Conservation (phyloP, 176 grass and related monocot species). For the Oropetium thomaeum region DNA sequence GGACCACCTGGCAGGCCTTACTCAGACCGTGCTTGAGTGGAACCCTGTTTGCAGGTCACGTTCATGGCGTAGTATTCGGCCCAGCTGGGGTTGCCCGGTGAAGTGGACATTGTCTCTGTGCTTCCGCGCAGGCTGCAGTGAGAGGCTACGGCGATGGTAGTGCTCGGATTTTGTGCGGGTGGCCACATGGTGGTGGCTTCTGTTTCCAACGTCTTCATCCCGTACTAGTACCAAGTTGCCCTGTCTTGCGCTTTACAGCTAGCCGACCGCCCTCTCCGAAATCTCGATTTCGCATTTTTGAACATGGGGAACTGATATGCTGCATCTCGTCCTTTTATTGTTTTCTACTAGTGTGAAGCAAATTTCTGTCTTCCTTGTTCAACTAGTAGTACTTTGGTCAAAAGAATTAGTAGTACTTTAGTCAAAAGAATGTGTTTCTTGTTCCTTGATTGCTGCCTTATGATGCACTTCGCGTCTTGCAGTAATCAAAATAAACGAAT, state of each 20-base stretch:
- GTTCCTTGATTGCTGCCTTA: constrained; percentile 9
- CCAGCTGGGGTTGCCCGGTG: not conserved
- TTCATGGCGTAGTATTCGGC: not conserved
- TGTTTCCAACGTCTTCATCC: constrained; percentile 29
- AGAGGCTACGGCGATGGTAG: not conserved
- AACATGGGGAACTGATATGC: not conserved
- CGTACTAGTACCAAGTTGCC: constrained; percentile 32
- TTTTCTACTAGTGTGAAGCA: not conserved
- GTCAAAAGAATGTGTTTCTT: constrained; percentile 7
- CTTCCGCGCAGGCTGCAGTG: not conserved
- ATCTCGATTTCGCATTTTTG: constrained; percentile 11
- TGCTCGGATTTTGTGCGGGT: not conserved
- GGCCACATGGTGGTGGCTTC: not conserved
- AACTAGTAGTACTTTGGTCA: constrained; percentile 3
- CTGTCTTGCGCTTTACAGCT: constrained; percentile 51
- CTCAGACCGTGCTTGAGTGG: not conserved
- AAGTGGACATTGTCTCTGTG: not conserved
- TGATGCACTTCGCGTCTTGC: not conserved
- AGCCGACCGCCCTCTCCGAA: constrained; percentile 9
- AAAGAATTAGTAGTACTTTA: constrained; percentile 29
- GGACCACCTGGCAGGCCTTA: constrained; percentile 20
- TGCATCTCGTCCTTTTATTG: constrained; percentile 7
- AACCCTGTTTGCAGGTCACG: not conserved
- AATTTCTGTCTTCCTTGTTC: not conserved
- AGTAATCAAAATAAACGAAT: not conserved